Evolutionary conservation across 1,284 basidiomycete genomes (phyloP).

Genomic region (Cryptococcus wingfieldii): DNA sequence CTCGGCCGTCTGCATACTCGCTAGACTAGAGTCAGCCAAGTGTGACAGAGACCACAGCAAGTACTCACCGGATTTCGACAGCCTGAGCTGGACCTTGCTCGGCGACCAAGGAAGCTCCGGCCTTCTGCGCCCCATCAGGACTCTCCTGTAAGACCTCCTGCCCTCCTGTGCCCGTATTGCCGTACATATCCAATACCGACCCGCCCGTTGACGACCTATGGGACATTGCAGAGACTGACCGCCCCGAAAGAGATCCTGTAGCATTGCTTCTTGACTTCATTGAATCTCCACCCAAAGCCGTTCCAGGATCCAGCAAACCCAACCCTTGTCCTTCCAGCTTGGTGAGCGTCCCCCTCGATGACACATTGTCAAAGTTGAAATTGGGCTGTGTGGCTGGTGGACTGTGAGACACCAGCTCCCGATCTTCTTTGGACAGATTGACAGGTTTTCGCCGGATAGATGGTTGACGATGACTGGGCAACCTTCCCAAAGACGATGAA

Average conservation of each 20-base stretch:
- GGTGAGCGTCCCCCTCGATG: neutral
- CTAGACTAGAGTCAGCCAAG: slow-evolving; percentile 12
- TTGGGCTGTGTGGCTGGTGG: slow-evolving; percentile 16
- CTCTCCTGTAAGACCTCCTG: slow-evolving; percentile 15
- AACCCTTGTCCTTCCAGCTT: slow-evolving; percentile 10
- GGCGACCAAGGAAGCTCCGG: neutral
- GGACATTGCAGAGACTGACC: slow-evolving; percentile 3
- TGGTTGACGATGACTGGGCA: slow-evolving; percentile 17
- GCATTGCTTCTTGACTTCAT: neutral
- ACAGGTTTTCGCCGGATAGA: slow-evolving; percentile 42
- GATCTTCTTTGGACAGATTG: slow-evolving; percentile 34
- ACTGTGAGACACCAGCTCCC: slow-evolving; percentile 25
- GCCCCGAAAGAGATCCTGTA: neutral
- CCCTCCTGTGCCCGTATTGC: slow-evolving; percentile 12
- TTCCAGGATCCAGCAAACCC: slow-evolving; percentile 22
- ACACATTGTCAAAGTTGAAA: too few relatives aligned
- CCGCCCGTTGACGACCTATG: slow-evolving; percentile 23
- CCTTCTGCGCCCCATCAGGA: neutral
- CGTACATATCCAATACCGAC: slow-evolving; percentile 32
- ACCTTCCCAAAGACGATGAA: neutral
- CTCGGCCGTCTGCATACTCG: slow-evolving; percentile 43
- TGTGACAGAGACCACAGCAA: neutral
- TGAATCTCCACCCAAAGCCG: neutral
- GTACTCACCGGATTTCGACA: slow-evolving; percentile 32
- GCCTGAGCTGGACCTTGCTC: slow-evolving; percentile 25